Base-by-base conservation (phyloP, 1,284 basidiomycete genomes). In the Pseudozyma hubeiensis region DNA sequence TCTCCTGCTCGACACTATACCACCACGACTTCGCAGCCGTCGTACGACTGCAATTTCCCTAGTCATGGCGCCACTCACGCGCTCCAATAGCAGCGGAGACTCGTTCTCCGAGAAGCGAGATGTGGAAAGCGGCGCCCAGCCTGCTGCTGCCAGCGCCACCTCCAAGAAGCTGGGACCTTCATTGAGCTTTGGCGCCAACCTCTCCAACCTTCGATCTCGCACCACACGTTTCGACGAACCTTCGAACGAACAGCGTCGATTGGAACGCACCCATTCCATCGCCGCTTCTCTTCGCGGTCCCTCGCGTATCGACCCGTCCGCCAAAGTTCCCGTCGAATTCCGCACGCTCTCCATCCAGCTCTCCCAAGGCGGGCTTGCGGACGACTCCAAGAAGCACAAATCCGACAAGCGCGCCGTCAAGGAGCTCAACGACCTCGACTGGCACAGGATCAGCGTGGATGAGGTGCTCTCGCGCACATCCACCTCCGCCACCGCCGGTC, bases 401-500 rank as follows among this genome's bases (percentile, higher is more conserved):
- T 35, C 53, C 29, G 56, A 57, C 35, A 44, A 67, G 31, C 56
- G 52, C 39, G 59, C 53, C 35, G 50, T 46, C 53, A 77, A 65
- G 50, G 69, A 69, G 35, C 40, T 64, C 13, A 34, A 31, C 17
- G 64, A 63, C 43, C 85, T 90, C 50, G 88, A 89, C 60, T 90
- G 88, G 88, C 89, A 90, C 71, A 85, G 80, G 40, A 81, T 89
- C 11, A 69, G 85, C 2, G 64, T 79, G n/a, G 84, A 87, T 1
- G 88, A 89, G n/a, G 86, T 87, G 6, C 85, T 88, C 33, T 85
- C 85, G 46, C 85, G 88, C 13, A 86, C 89, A 40, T 85, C 85
- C 30, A 87, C 87, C 19, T 88, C 87, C 9, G 84, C 60, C 3
- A 17, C 51, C 2, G 19, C 45, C 0, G 89, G 89, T 6, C 84